Percentiles rank a stretch among this genome's conserved stretches.
Conservation (phyloP, 2,329 filamentous ascomycete genomes). For the Neonectria coccinea region DNA sequence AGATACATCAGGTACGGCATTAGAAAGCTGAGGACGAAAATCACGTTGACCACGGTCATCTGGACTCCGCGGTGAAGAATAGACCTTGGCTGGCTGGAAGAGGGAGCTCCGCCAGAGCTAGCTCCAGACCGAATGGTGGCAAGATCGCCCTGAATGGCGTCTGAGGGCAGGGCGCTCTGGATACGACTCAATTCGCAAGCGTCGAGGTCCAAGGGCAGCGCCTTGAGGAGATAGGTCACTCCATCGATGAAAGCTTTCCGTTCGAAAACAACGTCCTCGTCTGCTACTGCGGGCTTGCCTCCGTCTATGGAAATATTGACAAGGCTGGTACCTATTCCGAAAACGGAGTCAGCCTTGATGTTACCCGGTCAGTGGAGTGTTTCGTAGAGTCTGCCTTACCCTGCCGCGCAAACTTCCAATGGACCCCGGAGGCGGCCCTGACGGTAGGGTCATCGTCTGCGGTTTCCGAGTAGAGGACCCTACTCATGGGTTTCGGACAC, state of each 20-base stretch:
- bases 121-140: slow-evolving; percentile 11
- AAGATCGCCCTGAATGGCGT: slow-evolving; percentile 23
- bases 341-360: background rate
- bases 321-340: slow-evolving; percentile 42
- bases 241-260: slow-evolving; percentile 74
- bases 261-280: slow-evolving; percentile 51
- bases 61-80: slow-evolving; percentile 71
- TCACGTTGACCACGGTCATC: slow-evolving; percentile 66
- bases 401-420: slow-evolving; percentile 51
- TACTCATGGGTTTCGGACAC: slow-evolving; percentile 37
- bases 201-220: slow-evolving; percentile 68
- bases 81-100: slow-evolving; percentile 51
- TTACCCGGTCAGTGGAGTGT: background rate
- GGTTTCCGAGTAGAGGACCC: slow-evolving; percentile 43
- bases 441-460: slow-evolving; percentile 35
- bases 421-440: slow-evolving; percentile 48
- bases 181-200: slow-evolving; percentile 61
- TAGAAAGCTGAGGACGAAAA: slow-evolving; percentile 70
- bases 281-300: slow-evolving; percentile 40
- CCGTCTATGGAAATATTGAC: slow-evolving; percentile 46
- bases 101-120: background rate
- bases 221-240: slow-evolving; percentile 72
- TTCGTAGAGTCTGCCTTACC: slow-evolving; percentile 37
- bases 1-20: slow-evolving; percentile 70
- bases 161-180: slow-evolving; percentile 43